Conservation (phyloP, 805 yeast species). For the Myxozyma neotropica region DNA sequence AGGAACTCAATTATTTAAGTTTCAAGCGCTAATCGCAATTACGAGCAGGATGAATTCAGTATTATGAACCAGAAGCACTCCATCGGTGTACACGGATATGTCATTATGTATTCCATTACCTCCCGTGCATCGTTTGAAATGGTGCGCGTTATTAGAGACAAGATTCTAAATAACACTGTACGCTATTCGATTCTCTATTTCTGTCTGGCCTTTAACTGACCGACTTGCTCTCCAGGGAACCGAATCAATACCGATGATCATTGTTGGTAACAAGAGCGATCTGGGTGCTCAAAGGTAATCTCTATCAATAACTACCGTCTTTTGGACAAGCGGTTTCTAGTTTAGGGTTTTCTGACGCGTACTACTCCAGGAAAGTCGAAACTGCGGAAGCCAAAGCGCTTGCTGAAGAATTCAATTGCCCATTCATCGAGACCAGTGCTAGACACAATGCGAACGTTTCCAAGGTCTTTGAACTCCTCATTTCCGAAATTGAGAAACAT, state of each 20-base stretch:
- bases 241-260: constrained; percentile 72
- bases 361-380: constrained; percentile 60
- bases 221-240: constrained; percentile 47
- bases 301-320: too few species aligned
- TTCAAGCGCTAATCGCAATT: neutral
- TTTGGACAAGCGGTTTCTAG: too few species aligned
- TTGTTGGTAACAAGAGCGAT: constrained; percentile 79
- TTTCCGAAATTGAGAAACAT: constrained; percentile 62
- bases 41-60: constrained; percentile 82
- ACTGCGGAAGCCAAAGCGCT: constrained; percentile 60
- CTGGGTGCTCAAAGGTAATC: constrained; percentile 67
- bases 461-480: constrained; percentile 61
- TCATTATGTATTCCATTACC: constrained; percentile 79
- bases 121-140: constrained; percentile 77
- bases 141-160: constrained; percentile 75
- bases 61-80: constrained; percentile 76
- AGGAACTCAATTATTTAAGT: neutral
- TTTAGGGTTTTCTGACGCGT: constrained; percentile 39
- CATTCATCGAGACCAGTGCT: constrained; percentile 82
- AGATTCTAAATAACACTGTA: constrained; percentile 61
- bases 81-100: constrained; percentile 81
- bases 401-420: constrained; percentile 67
- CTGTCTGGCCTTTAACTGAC: neutral
- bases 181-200: neutral
- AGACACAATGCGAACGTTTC: constrained; percentile 65